Percentiles rank a stretch among this genome's conserved stretches.
Conservation (phyloP, 1,139 yeast species). For the Sugiyamaella pinicola region DNA sequence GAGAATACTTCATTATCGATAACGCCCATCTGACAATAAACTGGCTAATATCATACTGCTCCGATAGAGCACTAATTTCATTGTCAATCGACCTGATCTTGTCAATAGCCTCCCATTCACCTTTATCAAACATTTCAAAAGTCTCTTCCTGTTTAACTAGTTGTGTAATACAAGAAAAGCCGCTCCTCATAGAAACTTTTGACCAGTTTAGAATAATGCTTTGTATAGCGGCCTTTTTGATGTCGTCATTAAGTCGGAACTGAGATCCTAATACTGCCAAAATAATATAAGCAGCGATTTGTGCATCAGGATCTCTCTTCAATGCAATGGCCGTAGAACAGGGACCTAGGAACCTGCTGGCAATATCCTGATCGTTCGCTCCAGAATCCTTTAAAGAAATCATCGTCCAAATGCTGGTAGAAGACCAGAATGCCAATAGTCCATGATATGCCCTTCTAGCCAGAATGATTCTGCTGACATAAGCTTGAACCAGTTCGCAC, state of each 20-base stretch:
- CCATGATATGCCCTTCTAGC: constrained; percentile 53
- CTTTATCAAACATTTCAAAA: constrained; percentile 28
- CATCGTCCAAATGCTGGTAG: constrained; percentile 70
- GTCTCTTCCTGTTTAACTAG: constrained; percentile 33
- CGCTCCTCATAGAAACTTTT: constrained; percentile 40
- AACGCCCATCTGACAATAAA: constrained; percentile 38
- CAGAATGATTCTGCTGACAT: constrained; percentile 54
- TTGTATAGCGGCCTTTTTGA: constrained; percentile 68
- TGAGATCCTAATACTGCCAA: constrained; percentile 77
- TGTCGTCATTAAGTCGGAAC: constrained; percentile 62
- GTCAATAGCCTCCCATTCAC: constrained; percentile 33
- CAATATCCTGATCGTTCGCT: constrained; percentile 41
- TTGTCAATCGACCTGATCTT: constrained; percentile 31
- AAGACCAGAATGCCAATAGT: constrained; percentile 75
- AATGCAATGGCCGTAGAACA: constrained; percentile 40
- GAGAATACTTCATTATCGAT: constrained; percentile 31
- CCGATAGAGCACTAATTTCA: constrained; percentile 35
- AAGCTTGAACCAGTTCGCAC: constrained; percentile 64
- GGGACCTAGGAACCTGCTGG: constrained; percentile 52
- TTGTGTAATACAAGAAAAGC: constrained; percentile 46
- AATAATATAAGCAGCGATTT: constrained; percentile 80
- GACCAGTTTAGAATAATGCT: constrained; percentile 59
- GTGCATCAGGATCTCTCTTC: constrained; percentile 58
- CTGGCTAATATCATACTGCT: constrained; percentile 37
- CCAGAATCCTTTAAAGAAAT: constrained; percentile 50